Percentiles rank a stretch among this genome's conserved stretches.
phyloP scores from a whole-genome alignment of 2,329 filamentous ascomycete species.

The Penicillium hesseltinei region DNA sequence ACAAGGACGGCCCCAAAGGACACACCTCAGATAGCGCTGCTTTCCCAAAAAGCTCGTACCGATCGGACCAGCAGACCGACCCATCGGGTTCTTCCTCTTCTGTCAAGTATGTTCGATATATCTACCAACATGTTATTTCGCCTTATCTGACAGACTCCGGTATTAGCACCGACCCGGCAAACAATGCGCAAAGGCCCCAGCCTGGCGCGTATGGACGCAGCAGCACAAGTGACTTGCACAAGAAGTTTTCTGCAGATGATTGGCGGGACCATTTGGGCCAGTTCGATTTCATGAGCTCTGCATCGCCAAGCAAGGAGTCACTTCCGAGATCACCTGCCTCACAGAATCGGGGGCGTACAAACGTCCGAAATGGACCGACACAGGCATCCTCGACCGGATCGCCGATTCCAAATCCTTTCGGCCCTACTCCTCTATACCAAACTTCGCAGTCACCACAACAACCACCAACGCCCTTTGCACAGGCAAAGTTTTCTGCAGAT shows the following conservation, averaged over 20 bases:
- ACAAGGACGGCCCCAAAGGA: constrained; percentile 31
- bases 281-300: constrained; percentile 39
- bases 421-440: constrained; percentile 12
- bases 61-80: constrained; percentile 11
- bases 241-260: constrained; percentile 43
- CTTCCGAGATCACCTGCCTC: constrained; percentile 18
- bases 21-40: constrained; percentile 33
- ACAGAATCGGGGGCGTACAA: constrained; percentile 23
- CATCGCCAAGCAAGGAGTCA: constrained; percentile 24
- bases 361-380: constrained; percentile 21
- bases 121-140: background rate
- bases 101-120: constrained; percentile 13
- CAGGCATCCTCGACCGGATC: constrained; percentile 17
- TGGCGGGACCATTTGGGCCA: constrained; percentile 40
- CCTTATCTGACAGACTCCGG: background rate
- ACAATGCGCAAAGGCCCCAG: constrained; percentile 2
- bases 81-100: constrained; percentile 12
- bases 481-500: constrained; percentile 39
- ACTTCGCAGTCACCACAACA: constrained; percentile 16
- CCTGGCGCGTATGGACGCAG: constrained; percentile 32
- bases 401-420: constrained; percentile 22
- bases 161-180: constrained; percentile 7
- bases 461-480: constrained; percentile 32
- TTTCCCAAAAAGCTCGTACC: constrained; percentile 21
- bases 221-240: constrained; percentile 35